Evolutionary conservation across 768 basidiomycete genomes (phyloP).

Genomic region (Russula sp.): DNA sequence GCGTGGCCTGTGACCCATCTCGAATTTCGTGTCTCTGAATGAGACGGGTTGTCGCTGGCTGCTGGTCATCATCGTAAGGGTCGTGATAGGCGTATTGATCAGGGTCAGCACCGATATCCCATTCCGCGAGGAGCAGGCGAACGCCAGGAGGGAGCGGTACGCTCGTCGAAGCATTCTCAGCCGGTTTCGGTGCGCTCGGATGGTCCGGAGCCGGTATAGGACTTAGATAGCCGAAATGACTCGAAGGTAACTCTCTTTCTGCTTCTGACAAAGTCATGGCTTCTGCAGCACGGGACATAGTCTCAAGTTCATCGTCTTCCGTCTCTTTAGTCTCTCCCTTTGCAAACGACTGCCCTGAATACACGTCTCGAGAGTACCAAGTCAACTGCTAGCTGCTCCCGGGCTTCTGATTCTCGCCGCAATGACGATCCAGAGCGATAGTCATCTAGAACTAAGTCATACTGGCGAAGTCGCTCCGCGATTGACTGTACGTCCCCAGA

Average conservation of each 20-base stretch:
- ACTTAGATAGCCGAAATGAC: conserved; percentile 60
- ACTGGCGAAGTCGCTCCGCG: conserved; percentile 42
- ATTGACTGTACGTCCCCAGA: conserved; percentile 39
- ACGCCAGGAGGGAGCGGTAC: conserved; percentile 47
- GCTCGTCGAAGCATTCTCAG: background rate
- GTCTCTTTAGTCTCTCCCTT: conserved; percentile 26
- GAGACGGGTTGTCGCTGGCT: too few species aligned
- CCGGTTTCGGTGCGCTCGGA: conserved; percentile 9
- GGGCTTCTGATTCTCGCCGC: conserved; percentile 51
- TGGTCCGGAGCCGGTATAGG: conserved; percentile 44
- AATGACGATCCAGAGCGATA: conserved; percentile 43
- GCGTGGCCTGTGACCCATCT: background rate
- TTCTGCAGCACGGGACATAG: conserved; percentile 52
- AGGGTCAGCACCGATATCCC: conserved; percentile 57
- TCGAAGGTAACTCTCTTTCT: conserved; percentile 49
- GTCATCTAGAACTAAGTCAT: conserved; percentile 43
- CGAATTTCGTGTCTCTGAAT: background rate
- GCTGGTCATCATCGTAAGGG: conserved; percentile 43
- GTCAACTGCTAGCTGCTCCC: conserved; percentile 62
- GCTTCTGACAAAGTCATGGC: conserved; percentile 49
- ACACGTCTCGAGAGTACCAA: conserved; percentile 59
- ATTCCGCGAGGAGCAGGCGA: conserved; percentile 62
- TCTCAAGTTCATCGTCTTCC: conserved; percentile 45
- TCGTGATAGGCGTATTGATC: conserved; percentile 52
- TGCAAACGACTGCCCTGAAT: conserved; percentile 46